phyloP scores from a whole-genome alignment of 257 asterid species.

The Solanum virginianum region DNA sequence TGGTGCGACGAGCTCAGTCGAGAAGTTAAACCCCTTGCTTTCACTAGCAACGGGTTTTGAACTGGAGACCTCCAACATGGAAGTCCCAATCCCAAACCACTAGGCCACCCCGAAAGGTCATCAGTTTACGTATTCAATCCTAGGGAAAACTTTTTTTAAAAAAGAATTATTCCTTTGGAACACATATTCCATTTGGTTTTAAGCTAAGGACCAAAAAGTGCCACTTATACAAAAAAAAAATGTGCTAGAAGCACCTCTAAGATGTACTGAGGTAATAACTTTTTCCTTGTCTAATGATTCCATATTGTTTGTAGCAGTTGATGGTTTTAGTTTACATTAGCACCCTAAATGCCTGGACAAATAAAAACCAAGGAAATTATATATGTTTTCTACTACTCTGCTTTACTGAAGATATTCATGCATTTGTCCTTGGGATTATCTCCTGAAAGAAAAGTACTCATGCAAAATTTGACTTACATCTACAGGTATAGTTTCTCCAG shows the following conservation, averaged over 20 bases:
- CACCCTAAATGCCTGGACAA: neutral
- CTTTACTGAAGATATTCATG: neutral
- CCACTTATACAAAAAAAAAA: neutral
- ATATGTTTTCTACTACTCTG: neutral
- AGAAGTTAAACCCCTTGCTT: too few species aligned
- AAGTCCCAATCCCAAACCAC: too few species aligned
- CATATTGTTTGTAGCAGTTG: neutral
- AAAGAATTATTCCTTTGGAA: neutral
- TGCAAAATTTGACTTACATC: slow-evolving; percentile 52
- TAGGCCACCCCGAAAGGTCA: too few species aligned
- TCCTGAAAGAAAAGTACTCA: neutral
- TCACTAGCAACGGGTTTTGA: too few species aligned
- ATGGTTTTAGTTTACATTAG: neutral
- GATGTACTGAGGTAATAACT: neutral
- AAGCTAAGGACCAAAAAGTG: neutral
- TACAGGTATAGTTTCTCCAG: slow-evolving; percentile 95
- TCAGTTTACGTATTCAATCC: neutral
- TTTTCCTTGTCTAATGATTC: neutral
- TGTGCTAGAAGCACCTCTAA: neutral
- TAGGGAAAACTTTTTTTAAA: neutral
- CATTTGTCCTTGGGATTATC: neutral
- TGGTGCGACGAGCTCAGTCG: too few species aligned
- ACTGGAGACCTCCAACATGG: too few species aligned
- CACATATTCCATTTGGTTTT: neutral
- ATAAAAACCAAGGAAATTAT: neutral